These are phyloP conservation scores for Talaromyces sp. DNA, from an alignment of 2,329 filamentous ascomycete species.

Conservation along the genomic window DNA sequence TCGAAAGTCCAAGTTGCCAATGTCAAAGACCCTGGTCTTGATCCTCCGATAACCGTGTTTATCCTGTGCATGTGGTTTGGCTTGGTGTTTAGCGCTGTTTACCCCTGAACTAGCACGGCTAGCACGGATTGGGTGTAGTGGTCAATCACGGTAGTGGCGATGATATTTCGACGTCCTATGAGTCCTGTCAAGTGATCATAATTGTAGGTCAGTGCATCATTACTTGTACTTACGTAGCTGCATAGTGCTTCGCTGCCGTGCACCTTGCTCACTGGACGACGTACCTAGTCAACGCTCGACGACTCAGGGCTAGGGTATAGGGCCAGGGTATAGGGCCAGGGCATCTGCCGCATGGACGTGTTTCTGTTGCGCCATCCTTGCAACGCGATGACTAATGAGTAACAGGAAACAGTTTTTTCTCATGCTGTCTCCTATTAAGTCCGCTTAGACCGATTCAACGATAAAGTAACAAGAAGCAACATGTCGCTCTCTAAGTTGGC, in stretches of 20 bases:
- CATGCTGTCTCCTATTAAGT: too few relatives aligned
- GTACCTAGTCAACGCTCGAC: too few relatives aligned
- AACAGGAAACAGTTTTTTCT: too few relatives aligned
- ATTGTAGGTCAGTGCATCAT: neutral
- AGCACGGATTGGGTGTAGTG: neutral
- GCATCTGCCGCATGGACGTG: neutral
- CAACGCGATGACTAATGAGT: too few relatives aligned
- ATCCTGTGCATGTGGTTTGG: neutral
- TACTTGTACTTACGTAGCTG: too few relatives aligned
- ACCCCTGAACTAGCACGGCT: slow-evolving; percentile 5
- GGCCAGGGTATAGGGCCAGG: neutral
- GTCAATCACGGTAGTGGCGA: neutral
- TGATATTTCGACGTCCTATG: neutral
- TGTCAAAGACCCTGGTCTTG: neutral
- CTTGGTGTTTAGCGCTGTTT: neutral
- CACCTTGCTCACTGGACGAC: too few relatives aligned
- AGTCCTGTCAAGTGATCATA: neutral
- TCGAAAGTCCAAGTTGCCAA: neutral
- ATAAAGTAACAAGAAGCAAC: too few relatives aligned
- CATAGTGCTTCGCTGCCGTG: too few relatives aligned
- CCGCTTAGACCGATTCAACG: too few relatives aligned
- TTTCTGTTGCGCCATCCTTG: too few relatives aligned
- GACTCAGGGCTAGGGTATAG: neutral
- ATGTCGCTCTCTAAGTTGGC: too few relatives aligned
- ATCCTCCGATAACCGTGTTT: slow-evolving; percentile 5